These are phyloP conservation scores for Heritiera littoralis DNA, from an alignment of 345 rosid species.

Conservation along the genomic window DNA sequence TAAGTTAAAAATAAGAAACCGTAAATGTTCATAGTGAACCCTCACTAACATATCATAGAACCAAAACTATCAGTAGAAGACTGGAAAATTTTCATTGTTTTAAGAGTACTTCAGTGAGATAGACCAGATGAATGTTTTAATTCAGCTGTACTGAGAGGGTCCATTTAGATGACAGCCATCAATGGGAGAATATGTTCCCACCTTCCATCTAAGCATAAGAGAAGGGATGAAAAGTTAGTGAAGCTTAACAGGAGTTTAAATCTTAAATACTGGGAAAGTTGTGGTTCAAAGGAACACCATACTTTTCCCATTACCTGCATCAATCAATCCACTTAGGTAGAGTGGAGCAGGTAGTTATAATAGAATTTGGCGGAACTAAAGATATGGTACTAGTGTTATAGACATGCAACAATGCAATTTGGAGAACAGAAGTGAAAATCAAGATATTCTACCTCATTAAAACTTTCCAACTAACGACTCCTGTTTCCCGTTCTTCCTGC, in stretches of 20 bases:
- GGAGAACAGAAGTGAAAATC: not conserved
- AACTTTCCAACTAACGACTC: constrained; percentile 84
- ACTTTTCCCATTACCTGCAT: not conserved
- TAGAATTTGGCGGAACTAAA: constrained; percentile 2
- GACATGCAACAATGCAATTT: not conserved
- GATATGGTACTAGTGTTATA: not conserved
- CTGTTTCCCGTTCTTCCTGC: constrained; percentile 97
- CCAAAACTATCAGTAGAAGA: not conserved
- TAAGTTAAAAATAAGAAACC: not conserved
- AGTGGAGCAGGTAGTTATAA: not conserved
- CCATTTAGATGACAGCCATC: not conserved
- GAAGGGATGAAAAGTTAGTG: not conserved
- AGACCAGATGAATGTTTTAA: not conserved
- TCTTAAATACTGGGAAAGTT: not conserved
- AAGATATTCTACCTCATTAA: constrained; percentile 54
- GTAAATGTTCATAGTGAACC: not conserved
- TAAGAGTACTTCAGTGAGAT: not conserved
- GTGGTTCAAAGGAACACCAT: not conserved
- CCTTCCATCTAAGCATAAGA: not conserved
- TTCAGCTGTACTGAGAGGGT: not conserved
- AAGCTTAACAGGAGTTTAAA: not conserved
- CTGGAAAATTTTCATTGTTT: not conserved
- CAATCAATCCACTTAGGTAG: constrained; percentile 1
- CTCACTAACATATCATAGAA: not conserved
- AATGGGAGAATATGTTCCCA: not conserved